Conservation (phyloP, 2,329 filamentous ascomycete genomes). For the Neocatenulostroma microsporum region DNA sequence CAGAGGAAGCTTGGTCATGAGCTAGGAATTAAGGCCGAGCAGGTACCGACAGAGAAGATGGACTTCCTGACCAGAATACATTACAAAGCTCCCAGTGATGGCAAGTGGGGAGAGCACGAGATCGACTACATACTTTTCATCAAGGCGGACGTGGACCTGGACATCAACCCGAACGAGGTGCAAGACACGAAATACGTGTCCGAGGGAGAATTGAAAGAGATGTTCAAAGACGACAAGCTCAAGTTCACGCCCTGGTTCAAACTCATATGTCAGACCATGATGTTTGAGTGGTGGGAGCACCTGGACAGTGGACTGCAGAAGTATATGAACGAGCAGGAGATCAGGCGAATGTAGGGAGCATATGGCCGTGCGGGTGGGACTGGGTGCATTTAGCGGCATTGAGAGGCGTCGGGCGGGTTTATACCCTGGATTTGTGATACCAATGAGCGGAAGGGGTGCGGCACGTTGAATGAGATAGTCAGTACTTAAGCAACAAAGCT, state of each 20-base stretch:
- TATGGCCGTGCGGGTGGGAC: background rate
- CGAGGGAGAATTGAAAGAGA: constrained; percentile 69
- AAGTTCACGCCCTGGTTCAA: constrained; percentile 99
- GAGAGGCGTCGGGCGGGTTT: constrained; percentile 5
- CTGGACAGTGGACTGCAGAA: constrained; percentile 73
- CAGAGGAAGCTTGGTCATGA: constrained; percentile 92
- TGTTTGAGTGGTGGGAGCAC: constrained; percentile 95
- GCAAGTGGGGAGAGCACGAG: constrained; percentile 98
- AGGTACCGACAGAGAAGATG: constrained; percentile 88
- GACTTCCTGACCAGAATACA: constrained; percentile 93
- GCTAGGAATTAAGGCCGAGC: constrained; percentile 78
- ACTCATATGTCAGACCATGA: constrained; percentile 94
- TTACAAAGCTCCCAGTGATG: constrained; percentile 94
- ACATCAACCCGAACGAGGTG: constrained; percentile 81
- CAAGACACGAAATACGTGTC: constrained; percentile 77
- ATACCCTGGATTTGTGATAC: constrained; percentile 12
- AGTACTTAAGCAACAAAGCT: too few species aligned
- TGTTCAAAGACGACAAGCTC: constrained; percentile 72
- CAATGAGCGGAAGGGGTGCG: constrained; percentile 6
- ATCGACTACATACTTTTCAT: constrained; percentile 99
- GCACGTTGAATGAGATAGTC: too few species aligned
- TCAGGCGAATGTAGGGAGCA: constrained; percentile 63
- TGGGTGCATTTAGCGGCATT: constrained; percentile 7
- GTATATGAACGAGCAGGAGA: constrained; percentile 77
- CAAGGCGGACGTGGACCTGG: constrained; percentile 79